phyloP scores from a whole-genome alignment of 306 rosid genomes.

The Begonia loranthoides region DNA sequence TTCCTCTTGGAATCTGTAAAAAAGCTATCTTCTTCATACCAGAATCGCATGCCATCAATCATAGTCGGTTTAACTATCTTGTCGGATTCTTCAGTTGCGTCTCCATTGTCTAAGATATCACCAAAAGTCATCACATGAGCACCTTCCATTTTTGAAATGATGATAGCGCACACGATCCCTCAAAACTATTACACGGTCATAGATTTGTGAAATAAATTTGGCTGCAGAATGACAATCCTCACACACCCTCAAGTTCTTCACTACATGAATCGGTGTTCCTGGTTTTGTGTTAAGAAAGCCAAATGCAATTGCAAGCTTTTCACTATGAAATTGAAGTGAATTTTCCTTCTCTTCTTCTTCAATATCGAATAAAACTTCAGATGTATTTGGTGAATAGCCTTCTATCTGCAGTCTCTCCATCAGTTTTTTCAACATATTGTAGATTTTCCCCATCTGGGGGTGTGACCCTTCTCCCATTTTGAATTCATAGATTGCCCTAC shows the following conservation, averaged over 20 bases:
- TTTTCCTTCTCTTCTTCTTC: constrained; percentile 57
- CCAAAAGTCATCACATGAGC: constrained; percentile 54
- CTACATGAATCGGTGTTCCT: constrained; percentile 34
- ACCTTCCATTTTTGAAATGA: constrained; percentile 35
- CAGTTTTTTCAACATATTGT: constrained; percentile 19
- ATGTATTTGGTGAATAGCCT: constrained; percentile 39
- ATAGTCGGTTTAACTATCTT: too few species aligned
- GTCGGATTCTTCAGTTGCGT: too few species aligned
- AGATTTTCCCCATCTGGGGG: constrained; percentile 30
- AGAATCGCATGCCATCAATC: too few species aligned
- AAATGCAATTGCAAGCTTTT: constrained; percentile 55
- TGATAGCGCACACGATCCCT: constrained; percentile 54
- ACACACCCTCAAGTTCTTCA: constrained; percentile 53
- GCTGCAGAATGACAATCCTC: constrained; percentile 45
- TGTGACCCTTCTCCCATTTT: constrained; percentile 46
- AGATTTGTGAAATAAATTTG: constrained; percentile 36
- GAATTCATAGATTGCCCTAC: constrained; percentile 38
- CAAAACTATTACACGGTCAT: constrained; percentile 28
- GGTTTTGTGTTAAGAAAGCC: constrained; percentile 34
- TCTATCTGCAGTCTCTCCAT: constrained; percentile 31
- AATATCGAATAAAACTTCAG: constrained; percentile 31
- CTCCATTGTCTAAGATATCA: constrained; percentile 13
- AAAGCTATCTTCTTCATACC: too few species aligned
- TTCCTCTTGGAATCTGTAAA: too few species aligned
- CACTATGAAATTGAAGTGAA: constrained; percentile 32